Base-by-base conservation (phyloP, 208 protist genomes). In the Acanthamoeba rhysodes region DNA sequence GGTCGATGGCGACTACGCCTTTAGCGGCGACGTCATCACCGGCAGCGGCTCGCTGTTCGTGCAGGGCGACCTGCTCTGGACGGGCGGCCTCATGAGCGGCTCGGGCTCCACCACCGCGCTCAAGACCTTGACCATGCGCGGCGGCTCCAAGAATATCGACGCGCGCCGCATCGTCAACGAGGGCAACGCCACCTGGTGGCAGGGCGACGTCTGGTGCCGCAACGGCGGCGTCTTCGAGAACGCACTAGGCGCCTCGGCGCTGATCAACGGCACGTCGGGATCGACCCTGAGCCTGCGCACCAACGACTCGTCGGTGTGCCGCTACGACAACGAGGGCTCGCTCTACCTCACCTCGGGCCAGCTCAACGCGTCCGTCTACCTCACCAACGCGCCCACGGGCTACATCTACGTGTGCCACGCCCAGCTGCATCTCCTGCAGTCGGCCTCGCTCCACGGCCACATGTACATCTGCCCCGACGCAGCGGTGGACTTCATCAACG, bases 331-430 rank as follows among this genome's bases (percentile, higher is more conserved):
- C 88, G 70, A 76, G 12, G 88, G 88, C 62, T 62, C 55, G 10
- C 29, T 94, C n/a, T 80, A 55, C 70, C 34, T 94, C 16, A 94
- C 62, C 12, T 48, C 70, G 62, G 88, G 88, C 45, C n/a, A 45
- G 70, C 50, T 94, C 88, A 94, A 94, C 55, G 70, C 70, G 4
- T 94, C 88, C 7, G 27, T 62, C 34, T 94, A 53, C 34, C 32
- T 94, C 64, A n/a, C 22, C 88, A 94, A 94, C 88, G 57, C 34
- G 37, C 62, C 45, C 50, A 80, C 88, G 27, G 88, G 66, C 70
- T 80, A 94, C 88, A 94, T 94, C 88, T 94, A 94, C 66, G 70
- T 94, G 41, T 94, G 88, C 41, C 27, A 94, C 70, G 88, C 88
- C 29, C 62, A 72, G 66, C 34, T 94, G 34, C 37, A 94, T 32